Conservation (phyloP, 805 yeast genomes). For the Kazachstania kunashirensis region DNA sequence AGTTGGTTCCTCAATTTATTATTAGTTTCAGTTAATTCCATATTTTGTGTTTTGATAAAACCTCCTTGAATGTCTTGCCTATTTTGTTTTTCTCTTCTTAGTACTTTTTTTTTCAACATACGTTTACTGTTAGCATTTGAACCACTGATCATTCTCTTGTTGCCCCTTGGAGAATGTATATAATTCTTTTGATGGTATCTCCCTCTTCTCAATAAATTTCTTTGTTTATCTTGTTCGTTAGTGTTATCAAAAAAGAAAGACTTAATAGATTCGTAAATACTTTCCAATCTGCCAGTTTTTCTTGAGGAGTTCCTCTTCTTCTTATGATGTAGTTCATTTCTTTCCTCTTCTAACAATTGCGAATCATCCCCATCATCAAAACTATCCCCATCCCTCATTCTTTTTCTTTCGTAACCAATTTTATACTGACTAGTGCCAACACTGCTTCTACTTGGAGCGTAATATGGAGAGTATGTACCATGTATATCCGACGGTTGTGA, state of each 20-base stretch:
- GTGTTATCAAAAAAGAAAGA: slow-evolving; percentile 1
- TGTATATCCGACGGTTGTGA: too few species aligned
- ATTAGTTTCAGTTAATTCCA: background rate
- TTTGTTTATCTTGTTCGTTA: background rate
- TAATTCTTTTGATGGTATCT: background rate
- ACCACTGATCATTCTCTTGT: background rate
- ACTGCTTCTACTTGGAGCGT: too few species aligned
- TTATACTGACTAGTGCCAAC: too few species aligned
- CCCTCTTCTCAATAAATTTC: background rate
- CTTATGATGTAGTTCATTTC: too few species aligned
- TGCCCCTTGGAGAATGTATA: background rate
- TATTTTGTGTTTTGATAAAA: too few species aligned
- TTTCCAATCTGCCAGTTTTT: background rate
- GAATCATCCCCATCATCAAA: too few species aligned
- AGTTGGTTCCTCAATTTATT: slow-evolving; percentile 5
- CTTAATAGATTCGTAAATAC: background rate
- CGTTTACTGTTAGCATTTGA: background rate
- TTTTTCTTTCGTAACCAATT: too few species aligned
- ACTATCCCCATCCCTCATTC: too few species aligned
- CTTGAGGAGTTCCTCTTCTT: too few species aligned
- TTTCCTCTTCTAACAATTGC: too few species aligned
- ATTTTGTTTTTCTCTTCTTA: slow-evolving; percentile 18
- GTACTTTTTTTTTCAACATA: slow-evolving; percentile 10
- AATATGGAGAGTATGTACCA: too few species aligned
- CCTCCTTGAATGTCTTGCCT: slow-evolving; percentile 6